Base-by-base conservation (phyloP, 164 flowering plant species). In the Tetrastigma voinierianum region DNA sequence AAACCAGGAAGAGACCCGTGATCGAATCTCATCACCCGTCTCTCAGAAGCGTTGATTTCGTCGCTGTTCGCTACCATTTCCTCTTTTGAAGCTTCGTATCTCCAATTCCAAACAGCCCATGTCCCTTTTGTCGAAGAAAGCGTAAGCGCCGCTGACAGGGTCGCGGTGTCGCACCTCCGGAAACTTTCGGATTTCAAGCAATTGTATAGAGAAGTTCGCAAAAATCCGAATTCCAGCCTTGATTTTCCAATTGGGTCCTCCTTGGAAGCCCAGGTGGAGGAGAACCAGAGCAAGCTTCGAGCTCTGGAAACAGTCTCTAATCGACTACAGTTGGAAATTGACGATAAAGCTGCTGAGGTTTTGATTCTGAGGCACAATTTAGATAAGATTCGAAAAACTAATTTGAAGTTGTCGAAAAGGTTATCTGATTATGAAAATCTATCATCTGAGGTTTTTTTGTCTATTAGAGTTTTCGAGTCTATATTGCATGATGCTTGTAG, bases 61-160 rank as follows among this genome's bases (percentile, higher is more conserved):
- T 87, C 96, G 12, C 51, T 86, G 5, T 90, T 96, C 61, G 96
- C 97, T 19, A 78, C 89, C 1, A 44, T 89, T 64, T 89, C 99
- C 2, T 81, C 91, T 11, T 90, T 96, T 64, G 87, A 93, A 68
- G 91, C 94, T 46, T 87, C 97, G 21, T 96, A 96, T 64, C 78
- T 96, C 17, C 98, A 90, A 54, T 74, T 96, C 21, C 99, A 96
- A 68, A 79, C 88, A 12, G 93, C 98, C 16, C 98, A 96, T 52
- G 88, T 86, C 21, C 99, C 99, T 0, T 84, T 90, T 61, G 82
- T 74, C 44, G 83, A 80, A 57, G 89, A 81, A 2, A 76, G 67
- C 45, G 67, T 96, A 0, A 82, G 73, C 65, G 67, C 72, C 0
- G 97, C 96, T 1, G 99, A 96, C 68, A 75, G 77, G 62, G 78